Base-by-base conservation (phyloP, 176 grass and related monocot genomes). In the Avena atlantica region DNA sequence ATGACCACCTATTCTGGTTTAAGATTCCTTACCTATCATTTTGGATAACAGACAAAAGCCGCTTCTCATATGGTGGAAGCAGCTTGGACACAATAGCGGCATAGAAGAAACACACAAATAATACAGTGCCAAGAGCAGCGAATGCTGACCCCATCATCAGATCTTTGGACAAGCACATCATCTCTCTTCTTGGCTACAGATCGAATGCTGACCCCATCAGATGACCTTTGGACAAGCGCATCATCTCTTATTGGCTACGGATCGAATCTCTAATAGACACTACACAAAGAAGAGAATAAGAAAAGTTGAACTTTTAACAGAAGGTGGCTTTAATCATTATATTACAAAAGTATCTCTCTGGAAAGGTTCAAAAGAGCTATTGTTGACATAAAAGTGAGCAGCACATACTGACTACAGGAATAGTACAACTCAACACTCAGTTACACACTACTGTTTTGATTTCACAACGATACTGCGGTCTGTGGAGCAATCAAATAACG, bases 51-150 rank as follows among this genome's bases (percentile, higher is more conserved):
- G 74, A 84, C 15, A 94, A 58, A 76, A 94, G 19, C 12, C 0
- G 9, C 42, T 90, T 92, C 70, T 87, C 79, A 58, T 71, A 90
- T 47, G 82, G 65, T 76, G 87, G 82, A 87, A 92, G 85, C 63
- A 86, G 25, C 90, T 92, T 94, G 85, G 93, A 92, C 23, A 88
- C 12, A 27, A 90, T 3, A 2, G 87, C 82, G 3, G 79, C 66
- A 0, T 92, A 90, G 67, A 78, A 90, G 25, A 94, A 92, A 24
- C 77, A 36, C 73, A 52, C 45, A 20, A 90, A 86, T 74, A 85
- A 76, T 58, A 82, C 19, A 36, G 83, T 11, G n/a, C 90, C 90
- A 31, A 84, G 90, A 7, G 55, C 81, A 70, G 74, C 6, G 5
- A 87, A 79, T 3, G 48, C 23, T 6, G 36, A 65, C 48, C 85